Evolutionary conservation across 768 basidiomycete genomes (phyloP), one percentile per base, ranked within the genome.

Genomic region (Lactarius indigo): DNA sequence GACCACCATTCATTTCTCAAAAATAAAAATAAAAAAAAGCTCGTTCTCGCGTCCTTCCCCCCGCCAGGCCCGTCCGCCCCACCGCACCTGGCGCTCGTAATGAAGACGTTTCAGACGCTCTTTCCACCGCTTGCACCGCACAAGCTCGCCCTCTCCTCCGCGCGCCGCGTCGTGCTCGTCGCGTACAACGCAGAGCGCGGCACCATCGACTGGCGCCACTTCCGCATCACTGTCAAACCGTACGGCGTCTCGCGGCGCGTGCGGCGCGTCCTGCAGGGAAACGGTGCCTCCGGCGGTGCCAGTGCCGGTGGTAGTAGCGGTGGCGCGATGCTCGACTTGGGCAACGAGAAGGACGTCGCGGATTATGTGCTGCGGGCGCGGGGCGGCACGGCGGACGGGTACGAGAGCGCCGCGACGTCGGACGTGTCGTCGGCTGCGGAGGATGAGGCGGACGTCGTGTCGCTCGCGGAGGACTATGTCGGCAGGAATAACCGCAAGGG

Each of bases 91-190:
- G 84, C 92, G 42, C 88, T 98, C 65, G 84, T 98, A 74, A 90
- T 95, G 84, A 97, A 97, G 77, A 87, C 94, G 65, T 97, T 99
- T 79, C 97, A 98, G 76, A 89, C 92, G 35, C 81, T 99, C 67
- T 99, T 98, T 79, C 97, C 97, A 5, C 90, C 97, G 0, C 91
- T 99, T 57, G 83, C 92, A 13, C 92, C 92, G 1, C 83, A 91
- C 72, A 84, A 86, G 37, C 82, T 94, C 74, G 84, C 86, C 26
- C 86, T 94, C 59, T 90, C 96, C 61, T 91, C 93, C 37, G 96
- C 96, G 4, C 92, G 97, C 37, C 87, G 97, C 72, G 90, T 99
- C 63, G 93, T 98, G 39, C 89, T 99, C 59, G 80, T 98, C 59
- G 88, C 94, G 1, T 98, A 98, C 81, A 94, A 94, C 76, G 78